Evolutionary conservation across 768 basidiomycete species (phyloP).

Genomic region (Filobasidium wieringae): DNA sequence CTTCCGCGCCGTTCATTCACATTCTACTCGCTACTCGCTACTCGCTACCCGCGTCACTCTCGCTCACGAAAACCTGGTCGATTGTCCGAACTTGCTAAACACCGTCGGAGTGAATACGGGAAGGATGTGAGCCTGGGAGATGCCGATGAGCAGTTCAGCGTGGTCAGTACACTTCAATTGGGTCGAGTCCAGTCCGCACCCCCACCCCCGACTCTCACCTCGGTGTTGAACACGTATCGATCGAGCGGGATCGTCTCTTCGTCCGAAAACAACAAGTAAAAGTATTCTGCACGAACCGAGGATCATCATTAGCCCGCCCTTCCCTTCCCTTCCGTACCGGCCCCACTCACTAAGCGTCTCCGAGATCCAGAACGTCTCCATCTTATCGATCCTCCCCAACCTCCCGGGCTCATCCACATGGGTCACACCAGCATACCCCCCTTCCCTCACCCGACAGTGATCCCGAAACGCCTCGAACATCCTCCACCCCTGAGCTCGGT

Average conservation of each 20-base stretch:
- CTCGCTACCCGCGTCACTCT: no score
- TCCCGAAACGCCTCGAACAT: conserved; percentile 82
- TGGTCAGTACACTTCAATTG: background rate
- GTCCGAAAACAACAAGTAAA: conserved; percentile 76
- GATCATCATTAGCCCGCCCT: background rate
- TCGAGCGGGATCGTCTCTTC: conserved; percentile 58
- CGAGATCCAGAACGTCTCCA: conserved; percentile 86
- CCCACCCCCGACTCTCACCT: conserved; percentile 45
- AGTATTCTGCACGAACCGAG: conserved; percentile 48
- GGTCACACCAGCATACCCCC: conserved; percentile 70
- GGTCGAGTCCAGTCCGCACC: background rate
- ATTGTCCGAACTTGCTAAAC: conserved; percentile 26
- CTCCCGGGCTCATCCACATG: conserved; percentile 71
- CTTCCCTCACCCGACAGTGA: conserved; percentile 62
- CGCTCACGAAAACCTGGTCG: no score
- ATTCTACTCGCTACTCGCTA: no score
- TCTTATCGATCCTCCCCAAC: conserved; percentile 59
- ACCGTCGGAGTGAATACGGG: conserved; percentile 55
- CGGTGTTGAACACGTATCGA: conserved; percentile 85
- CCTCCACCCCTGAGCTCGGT: conserved; percentile 72
- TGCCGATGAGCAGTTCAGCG: background rate
- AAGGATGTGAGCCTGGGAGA: conserved; percentile 52
- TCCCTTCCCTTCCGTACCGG: conserved; percentile 30
- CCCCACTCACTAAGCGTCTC: background rate
- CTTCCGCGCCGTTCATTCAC: no score